Evolutionary conservation across 306 rosid species (phyloP).

Genomic region (Rubus parviflorus): DNA sequence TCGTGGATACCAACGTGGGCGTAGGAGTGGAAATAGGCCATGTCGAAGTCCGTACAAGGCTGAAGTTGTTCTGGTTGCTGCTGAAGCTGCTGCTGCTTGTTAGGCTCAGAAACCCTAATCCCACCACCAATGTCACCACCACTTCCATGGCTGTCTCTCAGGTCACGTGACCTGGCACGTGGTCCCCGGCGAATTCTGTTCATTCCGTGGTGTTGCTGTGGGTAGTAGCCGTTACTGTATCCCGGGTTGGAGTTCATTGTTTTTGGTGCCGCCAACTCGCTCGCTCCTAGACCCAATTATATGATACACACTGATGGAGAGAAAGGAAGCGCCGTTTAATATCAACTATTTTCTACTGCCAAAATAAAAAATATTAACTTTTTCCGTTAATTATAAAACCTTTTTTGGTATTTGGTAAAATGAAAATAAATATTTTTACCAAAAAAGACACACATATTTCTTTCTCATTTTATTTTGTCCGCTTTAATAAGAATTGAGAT

Average conservation of each 20-base stretch:
- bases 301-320: too few relatives aligned
- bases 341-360: too few relatives aligned
- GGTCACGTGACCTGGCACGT: constrained; percentile 57
- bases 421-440: too few relatives aligned
- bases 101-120: constrained; percentile 71
- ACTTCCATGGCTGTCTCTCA: constrained; percentile 1
- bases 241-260: constrained; percentile 40
- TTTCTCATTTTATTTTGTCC: too few relatives aligned
- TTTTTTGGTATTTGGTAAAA: too few relatives aligned
- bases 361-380: too few relatives aligned
- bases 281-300: neutral
- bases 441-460: too few relatives aligned
- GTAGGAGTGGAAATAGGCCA: constrained; percentile 91
- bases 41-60: constrained; percentile 90
- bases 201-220: constrained; percentile 25
- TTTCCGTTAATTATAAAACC: too few relatives aligned
- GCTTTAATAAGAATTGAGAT: too few relatives aligned
- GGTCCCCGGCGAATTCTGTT: constrained; percentile 62
- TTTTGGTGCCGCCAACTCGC: constrained; percentile 13
- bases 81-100: constrained; percentile 19
- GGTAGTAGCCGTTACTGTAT: constrained; percentile 47
- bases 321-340: too few relatives aligned
- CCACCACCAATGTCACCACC: constrained; percentile 18
- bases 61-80: constrained; percentile 9
- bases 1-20: constrained; percentile 96